Evolutionary conservation across 202 grass and related monocot genomes (phyloP).

Genomic region (Carex sylvatica): DNA sequence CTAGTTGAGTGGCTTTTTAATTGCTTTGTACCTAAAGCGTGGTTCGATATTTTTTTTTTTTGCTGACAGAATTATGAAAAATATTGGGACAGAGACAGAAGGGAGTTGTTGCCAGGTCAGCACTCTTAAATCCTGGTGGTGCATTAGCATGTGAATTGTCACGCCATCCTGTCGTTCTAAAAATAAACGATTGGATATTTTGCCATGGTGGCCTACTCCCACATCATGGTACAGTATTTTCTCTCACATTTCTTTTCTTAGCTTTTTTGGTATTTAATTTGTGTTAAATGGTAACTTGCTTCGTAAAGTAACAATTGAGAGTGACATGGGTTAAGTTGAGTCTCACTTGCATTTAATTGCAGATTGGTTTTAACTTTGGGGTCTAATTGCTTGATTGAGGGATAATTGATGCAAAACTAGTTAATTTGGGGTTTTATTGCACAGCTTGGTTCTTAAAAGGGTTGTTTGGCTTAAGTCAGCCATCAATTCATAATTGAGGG

Average conservation of each 20-base stretch:
- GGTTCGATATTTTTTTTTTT: slow-evolving; percentile 26
- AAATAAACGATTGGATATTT: slow-evolving; percentile 86
- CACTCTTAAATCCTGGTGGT: slow-evolving; percentile 73
- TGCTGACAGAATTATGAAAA: slow-evolving; percentile 49
- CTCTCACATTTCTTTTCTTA: background rate
- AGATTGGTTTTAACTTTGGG: background rate
- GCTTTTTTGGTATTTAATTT: background rate
- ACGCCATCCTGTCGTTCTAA: slow-evolving; percentile 66
- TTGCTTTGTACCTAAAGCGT: slow-evolving; percentile 41
- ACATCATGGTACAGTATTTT: slow-evolving; percentile 64
- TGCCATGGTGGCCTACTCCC: slow-evolving; percentile 97
- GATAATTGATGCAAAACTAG: background rate
- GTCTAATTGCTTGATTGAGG: background rate
- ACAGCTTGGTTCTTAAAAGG: background rate
- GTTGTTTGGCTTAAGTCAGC: background rate
- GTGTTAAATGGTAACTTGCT: background rate
- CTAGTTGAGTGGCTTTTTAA: background rate
- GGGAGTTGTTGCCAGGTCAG: slow-evolving; percentile 68
- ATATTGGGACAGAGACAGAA: slow-evolving; percentile 72
- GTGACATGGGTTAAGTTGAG: background rate
- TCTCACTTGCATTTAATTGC: background rate
- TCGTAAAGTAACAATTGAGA: background rate
- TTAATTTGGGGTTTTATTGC: background rate
- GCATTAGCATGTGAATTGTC: slow-evolving; percentile 74
- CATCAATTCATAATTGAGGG: background rate